phyloP scores from a whole-genome alignment of 1,284 basidiomycete species.

The Cutaneotrichosporon sp. region DNA sequence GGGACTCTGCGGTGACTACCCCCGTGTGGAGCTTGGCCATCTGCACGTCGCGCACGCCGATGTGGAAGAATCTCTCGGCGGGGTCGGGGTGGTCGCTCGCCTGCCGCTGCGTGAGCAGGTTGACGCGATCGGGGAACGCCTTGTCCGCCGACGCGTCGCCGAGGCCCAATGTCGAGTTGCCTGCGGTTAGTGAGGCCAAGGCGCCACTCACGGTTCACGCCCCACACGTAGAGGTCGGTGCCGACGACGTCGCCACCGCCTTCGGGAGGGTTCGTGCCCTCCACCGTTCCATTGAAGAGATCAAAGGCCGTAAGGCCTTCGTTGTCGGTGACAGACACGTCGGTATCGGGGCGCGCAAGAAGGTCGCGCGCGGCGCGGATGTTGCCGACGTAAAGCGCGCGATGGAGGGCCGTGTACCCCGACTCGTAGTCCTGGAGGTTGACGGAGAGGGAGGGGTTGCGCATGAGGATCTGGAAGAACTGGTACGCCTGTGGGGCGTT shows the following conservation, averaged over 20 bases:
- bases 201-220: slow-evolving; percentile 65
- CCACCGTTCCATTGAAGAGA: slow-evolving; percentile 86
- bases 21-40: slow-evolving; percentile 85
- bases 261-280: slow-evolving; percentile 61
- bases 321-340: slow-evolving; percentile 73
- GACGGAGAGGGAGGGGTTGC: slow-evolving; percentile 72
- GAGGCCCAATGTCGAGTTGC: slow-evolving; percentile 79
- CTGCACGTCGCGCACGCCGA: slow-evolving; percentile 65
- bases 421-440: slow-evolving; percentile 82
- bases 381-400: slow-evolving; percentile 86
- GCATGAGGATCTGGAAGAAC: slow-evolving; percentile 78
- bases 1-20: slow-evolving; percentile 71
- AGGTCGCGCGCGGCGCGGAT: slow-evolving; percentile 74
- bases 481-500: slow-evolving; percentile 66
- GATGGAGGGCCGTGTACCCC: slow-evolving; percentile 89
- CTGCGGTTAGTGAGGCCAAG: slow-evolving; percentile 49
- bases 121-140: slow-evolving; percentile 74
- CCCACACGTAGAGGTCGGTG: slow-evolving; percentile 83
- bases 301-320: slow-evolving; percentile 95
- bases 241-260: slow-evolving; percentile 52
- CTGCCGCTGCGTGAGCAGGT: slow-evolving; percentile 57
- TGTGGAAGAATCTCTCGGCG: slow-evolving; percentile 53
- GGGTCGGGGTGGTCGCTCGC: slow-evolving; percentile 46
- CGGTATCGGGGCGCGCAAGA: slow-evolving; percentile 73
- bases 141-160: slow-evolving; percentile 75